Base-by-base conservation (phyloP, 2,329 filamentous ascomycete species). In the Aspergillus phoenicis region DNA sequence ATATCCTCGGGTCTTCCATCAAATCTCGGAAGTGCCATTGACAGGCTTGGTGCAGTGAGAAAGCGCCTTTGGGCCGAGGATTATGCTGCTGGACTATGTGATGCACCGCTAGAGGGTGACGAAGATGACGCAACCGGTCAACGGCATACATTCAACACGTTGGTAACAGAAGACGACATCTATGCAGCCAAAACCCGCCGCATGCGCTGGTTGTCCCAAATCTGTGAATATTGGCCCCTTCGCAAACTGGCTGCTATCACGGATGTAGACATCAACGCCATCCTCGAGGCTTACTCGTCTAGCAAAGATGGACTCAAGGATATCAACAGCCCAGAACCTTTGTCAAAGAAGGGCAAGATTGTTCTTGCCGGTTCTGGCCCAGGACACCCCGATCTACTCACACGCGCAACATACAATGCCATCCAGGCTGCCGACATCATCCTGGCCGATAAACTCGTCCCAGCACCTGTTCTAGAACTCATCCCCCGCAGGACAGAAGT, bases 141-240 rank as follows among this genome's bases (percentile, higher is more conserved):
- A 76, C 86, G 85, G 15, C 87, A 93, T 1, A 85, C 84, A 0
- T 97, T 99, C 77, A 99, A 99, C 76, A 87, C 85, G 62, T 82
- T 99, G 4, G 84, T 98, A 6, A 86, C 74, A 0, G 88, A 91
- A 51, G 87, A 88, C 48, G 91, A 95, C 70, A 79, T 85, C 0
- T 89, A 90, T 62, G 89, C 89, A 3, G 86, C 87, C 15, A 92
- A 92, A 73, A 93, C 86, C 22, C 84, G 94, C 62, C 85, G 95
- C 55, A 93, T 96, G 82, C 86, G 95, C 60, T 99, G 95, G 95
- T 82, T 99, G 1, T 87, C 90, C 20, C 95, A 99, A 74, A 92
- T 99, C 56, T 99, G 95, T 83, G 95, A 99, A 80, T 99, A 99
- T 78, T 99, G 95, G 95, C 93, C 95, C 1, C 83, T 99, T 26